Evolutionary conservation across 176 grass and related monocot genomes (phyloP).

Genomic region (Alloteropsis semialata): DNA sequence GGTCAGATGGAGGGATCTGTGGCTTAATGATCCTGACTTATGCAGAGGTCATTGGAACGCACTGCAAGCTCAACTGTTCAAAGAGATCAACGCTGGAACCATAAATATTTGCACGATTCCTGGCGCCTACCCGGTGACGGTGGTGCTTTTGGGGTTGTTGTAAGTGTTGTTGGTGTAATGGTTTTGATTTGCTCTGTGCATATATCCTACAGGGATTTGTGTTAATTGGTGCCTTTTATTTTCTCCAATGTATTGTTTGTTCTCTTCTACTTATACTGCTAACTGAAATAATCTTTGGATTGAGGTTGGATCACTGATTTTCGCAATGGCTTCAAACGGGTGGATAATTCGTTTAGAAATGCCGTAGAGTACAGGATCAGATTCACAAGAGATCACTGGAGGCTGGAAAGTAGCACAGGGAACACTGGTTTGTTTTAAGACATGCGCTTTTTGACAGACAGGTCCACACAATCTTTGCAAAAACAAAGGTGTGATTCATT

Average conservation of each 20-base stretch:
- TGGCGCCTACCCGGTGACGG: too few species aligned
- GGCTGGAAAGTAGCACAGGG: background rate
- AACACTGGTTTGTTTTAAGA: background rate
- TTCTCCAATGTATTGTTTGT: background rate
- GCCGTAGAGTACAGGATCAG: background rate
- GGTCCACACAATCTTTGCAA: background rate
- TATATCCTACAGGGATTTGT: too few species aligned
- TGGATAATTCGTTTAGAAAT: background rate
- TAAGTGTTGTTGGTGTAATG: background rate
- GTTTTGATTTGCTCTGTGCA: too few species aligned
- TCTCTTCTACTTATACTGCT: background rate
- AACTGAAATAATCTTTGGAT: too few species aligned
- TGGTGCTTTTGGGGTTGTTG: background rate
- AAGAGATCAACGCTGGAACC: background rate
- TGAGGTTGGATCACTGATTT: background rate
- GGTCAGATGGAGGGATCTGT: conserved; percentile 16
- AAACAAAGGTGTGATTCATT: background rate
- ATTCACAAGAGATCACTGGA: background rate
- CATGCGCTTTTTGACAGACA: background rate
- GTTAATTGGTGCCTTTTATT: background rate
- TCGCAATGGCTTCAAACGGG: background rate
- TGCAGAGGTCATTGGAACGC: background rate
- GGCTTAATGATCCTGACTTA: background rate
- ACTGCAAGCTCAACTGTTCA: background rate
- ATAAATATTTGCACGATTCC: background rate